Conservation (phyloP, 1,284 basidiomycete species). For the Boletellus sp. region DNA sequence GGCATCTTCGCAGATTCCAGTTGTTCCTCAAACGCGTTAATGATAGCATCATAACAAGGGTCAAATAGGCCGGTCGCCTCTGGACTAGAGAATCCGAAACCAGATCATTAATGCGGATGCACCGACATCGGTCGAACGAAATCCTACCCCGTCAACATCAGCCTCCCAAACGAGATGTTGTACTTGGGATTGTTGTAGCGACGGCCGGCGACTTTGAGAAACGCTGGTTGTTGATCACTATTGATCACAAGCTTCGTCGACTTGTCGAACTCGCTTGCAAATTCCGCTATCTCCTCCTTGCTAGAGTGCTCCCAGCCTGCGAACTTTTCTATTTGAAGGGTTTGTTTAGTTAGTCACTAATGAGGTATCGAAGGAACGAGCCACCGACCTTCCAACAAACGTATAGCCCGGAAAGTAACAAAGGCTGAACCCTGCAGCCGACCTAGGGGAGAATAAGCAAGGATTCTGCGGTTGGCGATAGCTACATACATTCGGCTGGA, state of each 20-base stretch:
- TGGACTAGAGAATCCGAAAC: slow-evolving; percentile 31
- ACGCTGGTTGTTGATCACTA: too few relatives aligned
- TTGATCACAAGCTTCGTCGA: too few relatives aligned
- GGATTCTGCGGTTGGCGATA: accelerated
- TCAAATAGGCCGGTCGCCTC: slow-evolving; percentile 13
- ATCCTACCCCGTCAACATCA: too few relatives aligned
- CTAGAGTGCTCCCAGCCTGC: slow-evolving; percentile 7
- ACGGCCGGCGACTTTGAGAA: too few relatives aligned
- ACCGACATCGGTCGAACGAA: slow-evolving; percentile 14
- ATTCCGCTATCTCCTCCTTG: too few relatives aligned
- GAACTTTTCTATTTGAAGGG: slow-evolving; percentile 24
- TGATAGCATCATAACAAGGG: slow-evolving; percentile 1
- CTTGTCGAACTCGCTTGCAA: too few relatives aligned
- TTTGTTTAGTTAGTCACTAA: slow-evolving; percentile 2
- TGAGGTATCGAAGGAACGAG: slow-evolving; percentile 1
- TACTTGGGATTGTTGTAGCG: background rate
- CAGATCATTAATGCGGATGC: background rate
- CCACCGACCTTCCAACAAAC: background rate
- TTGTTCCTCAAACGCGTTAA: slow-evolving; percentile 34
- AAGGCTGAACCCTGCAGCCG: slow-evolving; percentile 13
- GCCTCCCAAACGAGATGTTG: background rate
- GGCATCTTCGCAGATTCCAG: slow-evolving; percentile 16
- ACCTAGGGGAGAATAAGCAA: background rate
- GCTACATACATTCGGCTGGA: slow-evolving; percentile 34
- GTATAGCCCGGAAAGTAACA: slow-evolving; percentile 37